Conservation (phyloP, 2,329 filamentous ascomycete genomes). For the Thelonectria discophora region DNA sequence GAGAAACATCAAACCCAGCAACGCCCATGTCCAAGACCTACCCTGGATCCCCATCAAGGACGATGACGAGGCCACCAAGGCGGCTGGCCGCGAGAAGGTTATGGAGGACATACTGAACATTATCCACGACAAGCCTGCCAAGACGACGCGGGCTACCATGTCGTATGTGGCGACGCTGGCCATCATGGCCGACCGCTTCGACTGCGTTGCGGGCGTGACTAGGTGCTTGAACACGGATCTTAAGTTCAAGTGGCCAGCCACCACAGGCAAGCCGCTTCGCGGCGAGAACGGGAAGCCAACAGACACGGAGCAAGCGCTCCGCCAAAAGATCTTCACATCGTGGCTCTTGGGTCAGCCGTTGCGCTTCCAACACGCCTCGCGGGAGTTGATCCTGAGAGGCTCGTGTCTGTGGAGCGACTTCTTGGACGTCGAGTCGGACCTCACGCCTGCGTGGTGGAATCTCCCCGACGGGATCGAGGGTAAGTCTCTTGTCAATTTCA, state of each 20-base stretch:
- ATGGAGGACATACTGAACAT: slow-evolving; percentile 74
- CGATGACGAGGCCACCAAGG: slow-evolving; percentile 72
- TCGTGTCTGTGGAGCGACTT: slow-evolving; percentile 65
- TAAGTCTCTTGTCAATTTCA: slow-evolving; percentile 44
- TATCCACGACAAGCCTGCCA: slow-evolving; percentile 65
- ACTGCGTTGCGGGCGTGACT: slow-evolving; percentile 66
- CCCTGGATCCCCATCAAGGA: slow-evolving; percentile 72
- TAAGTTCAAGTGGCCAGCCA: slow-evolving; percentile 65
- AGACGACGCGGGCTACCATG: slow-evolving; percentile 57
- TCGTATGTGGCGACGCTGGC: slow-evolving; percentile 73
- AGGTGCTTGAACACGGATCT: slow-evolving; percentile 59
- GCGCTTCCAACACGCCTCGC: slow-evolving; percentile 68
- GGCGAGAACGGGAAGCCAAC: slow-evolving; percentile 49
- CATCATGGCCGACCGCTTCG: slow-evolving; percentile 78
- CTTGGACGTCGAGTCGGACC: slow-evolving; percentile 42
- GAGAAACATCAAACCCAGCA: slow-evolving; percentile 56
- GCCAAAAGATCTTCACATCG: slow-evolving; percentile 75
- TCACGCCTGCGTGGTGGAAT: slow-evolving; percentile 73
- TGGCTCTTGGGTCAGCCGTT: slow-evolving; percentile 70
- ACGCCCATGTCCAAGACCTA: slow-evolving; percentile 61
- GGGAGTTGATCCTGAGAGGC: slow-evolving; percentile 72
- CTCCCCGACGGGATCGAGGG: slow-evolving; percentile 74
- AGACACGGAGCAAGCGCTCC: slow-evolving; percentile 69
- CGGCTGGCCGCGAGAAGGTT: slow-evolving; percentile 66
- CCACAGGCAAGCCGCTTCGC: slow-evolving; percentile 49